A percentile compares a stretch with the other conserved stretches of the same genome.
phyloP scores from a whole-genome alignment of 2,329 filamentous ascomycete genomes.

The Diaporthe sp. region DNA sequence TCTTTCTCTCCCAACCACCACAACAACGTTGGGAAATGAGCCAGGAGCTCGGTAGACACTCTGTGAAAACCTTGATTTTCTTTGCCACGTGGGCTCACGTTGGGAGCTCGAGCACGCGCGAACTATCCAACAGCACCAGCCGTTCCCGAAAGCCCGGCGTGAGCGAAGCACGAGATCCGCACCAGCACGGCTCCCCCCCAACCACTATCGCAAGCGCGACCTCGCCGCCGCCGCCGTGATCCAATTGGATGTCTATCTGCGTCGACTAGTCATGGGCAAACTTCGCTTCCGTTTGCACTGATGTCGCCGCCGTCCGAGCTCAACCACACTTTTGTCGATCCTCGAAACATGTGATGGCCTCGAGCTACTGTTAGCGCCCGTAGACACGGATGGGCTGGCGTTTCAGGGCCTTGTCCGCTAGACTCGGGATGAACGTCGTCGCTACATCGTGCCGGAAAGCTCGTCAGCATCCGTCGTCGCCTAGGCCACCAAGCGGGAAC shows the following conservation, averaged over 20 bases:
- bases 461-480: slow-evolving; percentile 7
- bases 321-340: slow-evolving; percentile 5
- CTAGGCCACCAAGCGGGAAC: not conserved
- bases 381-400: not conserved
- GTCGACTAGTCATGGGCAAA: slow-evolving; percentile 14
- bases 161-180: not conserved
- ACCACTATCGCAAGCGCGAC: not conserved
- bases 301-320: slow-evolving; percentile 15
- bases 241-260: slow-evolving; percentile 5
- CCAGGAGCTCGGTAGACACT: not conserved
- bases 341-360: slow-evolving; percentile 13
- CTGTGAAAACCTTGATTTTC: slow-evolving; percentile 20
- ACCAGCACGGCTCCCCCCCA: not conserved
- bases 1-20: not conserved
- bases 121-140: slow-evolving; percentile 9
- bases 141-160: not conserved
- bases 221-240: not conserved
- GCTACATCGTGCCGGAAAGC: slow-evolving; percentile 11
- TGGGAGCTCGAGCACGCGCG: not conserved
- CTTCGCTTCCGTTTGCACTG: slow-evolving; percentile 8
- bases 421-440: slow-evolving; percentile 15
- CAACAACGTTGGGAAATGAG: slow-evolving; percentile 3
- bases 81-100: slow-evolving; percentile 20
- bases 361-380: not conserved
- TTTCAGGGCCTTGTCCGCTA: not conserved